These are phyloP conservation scores for Jatropha multifida DNA, from an alignment of 441 rosid genomes.

Conservation along the genomic window DNA sequence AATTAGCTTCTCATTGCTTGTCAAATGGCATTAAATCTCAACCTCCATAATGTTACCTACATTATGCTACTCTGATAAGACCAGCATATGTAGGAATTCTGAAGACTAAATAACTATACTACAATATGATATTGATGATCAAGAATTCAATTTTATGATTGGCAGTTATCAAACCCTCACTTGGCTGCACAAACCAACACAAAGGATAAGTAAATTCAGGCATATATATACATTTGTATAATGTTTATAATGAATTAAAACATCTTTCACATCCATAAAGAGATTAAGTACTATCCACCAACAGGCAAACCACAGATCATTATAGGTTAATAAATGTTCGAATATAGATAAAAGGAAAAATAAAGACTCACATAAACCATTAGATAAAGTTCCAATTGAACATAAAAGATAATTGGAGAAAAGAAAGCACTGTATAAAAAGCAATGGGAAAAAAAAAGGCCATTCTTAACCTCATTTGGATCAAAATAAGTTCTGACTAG, in stretches of 20 bases:
- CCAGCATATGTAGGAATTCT: neutral
- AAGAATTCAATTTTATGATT: neutral
- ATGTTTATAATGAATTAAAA: neutral
- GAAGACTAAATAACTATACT: neutral
- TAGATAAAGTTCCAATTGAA: neutral
- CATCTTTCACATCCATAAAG: neutral
- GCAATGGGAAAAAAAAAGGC: neutral
- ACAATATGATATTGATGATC: neutral
- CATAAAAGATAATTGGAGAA: neutral
- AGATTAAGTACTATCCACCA: neutral
- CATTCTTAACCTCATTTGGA: conserved; percentile 80
- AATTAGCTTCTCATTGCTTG: neutral
- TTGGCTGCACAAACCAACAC: neutral
- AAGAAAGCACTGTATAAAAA: neutral
- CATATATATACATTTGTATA: neutral
- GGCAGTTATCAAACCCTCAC: neutral
- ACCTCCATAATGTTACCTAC: neutral
- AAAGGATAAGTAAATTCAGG: neutral
- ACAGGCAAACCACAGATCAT: neutral
- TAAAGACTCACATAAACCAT: neutral
- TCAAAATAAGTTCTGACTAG: conserved; percentile 96
- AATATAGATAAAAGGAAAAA: neutral
- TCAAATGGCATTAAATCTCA: neutral
- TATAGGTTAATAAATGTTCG: neutral
- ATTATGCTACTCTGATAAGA: neutral